Base-by-base conservation (phyloP, 208 protist species). In the Acanthamoeba triangularis region DNA sequence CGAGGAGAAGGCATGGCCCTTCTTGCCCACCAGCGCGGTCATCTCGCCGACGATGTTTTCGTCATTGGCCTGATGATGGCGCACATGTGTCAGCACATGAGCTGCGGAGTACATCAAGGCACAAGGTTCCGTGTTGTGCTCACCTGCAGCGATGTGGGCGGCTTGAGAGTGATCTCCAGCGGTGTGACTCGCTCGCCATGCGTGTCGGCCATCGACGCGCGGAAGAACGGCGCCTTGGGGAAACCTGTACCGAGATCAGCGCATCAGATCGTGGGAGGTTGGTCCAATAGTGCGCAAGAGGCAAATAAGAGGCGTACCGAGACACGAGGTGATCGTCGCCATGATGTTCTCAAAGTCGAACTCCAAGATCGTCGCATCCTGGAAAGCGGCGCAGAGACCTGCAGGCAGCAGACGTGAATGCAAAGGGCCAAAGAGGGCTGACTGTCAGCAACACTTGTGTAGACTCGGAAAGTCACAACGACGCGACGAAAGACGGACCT, bases 281-380 rank as follows among this genome's bases (percentile, higher is more conserved):
- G 49, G 54, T 14, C 10, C 14, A 20, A 23, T 59, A 20, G 54
- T 59, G 10, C 10, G 1, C 54, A 14, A 59, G 54, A 59, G 54
- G 54, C 54, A 3, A 3, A 59, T 59, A 3, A 59, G 54, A 13
- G 54, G 14, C 14, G n/a, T 37, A 72, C 74, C 74, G 44, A 44
- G 74, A n/a, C 37, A 13, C 0, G 74, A 82, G 30, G 74, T 82
- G 74, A 82, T 30, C 20, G 74, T 82, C 37, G 74, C 74, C 35
- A 82, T 82, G 33, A 49, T 35, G 74, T 82, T 82, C 74, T 82
- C 74, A 52, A 82, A 82, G 37, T 82, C 44, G 30, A 82, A 82
- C 44, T 82, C 74, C 7, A 82, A 20, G 74, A 82, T 30, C 14
- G 74, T 82, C 2, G 74, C 74, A 28, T 49, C 74, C 28, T 82